A percentile compares a stretch with the other conserved stretches of the same genome.
Conservation (phyloP, 768 basidiomycete species). For the Tephrocybe sp. region DNA sequence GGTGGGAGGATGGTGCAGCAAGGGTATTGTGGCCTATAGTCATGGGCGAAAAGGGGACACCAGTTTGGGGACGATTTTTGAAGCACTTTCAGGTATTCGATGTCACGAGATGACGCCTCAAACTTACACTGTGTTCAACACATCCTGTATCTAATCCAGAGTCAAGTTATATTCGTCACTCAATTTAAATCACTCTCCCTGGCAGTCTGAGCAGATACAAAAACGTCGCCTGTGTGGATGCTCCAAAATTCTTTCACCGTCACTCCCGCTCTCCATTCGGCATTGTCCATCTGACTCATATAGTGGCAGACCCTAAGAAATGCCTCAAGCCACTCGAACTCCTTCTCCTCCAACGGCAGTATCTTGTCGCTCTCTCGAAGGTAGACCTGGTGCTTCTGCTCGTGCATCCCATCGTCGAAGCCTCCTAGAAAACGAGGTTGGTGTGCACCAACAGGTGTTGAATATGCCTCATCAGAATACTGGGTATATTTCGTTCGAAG, state of each 20-base stretch:
- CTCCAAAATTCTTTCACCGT: conserved; percentile 23
- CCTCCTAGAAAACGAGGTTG: conserved; percentile 14
- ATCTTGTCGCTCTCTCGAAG: not conserved
- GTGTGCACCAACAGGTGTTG: conserved; percentile 2
- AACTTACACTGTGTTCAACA: not conserved
- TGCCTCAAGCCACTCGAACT: conserved; percentile 24
- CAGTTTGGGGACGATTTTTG: conserved; percentile 32
- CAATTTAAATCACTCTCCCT: too few species aligned
- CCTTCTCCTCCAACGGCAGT: conserved; percentile 12
- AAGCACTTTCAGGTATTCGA: conserved; percentile 29
- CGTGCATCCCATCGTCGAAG: not conserved
- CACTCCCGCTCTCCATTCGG: conserved; percentile 17
- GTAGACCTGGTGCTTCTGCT: not conserved
- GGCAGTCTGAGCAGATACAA: not conserved
- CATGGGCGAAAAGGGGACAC: conserved; percentile 25
- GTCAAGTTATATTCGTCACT: not conserved
- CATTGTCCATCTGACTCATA: conserved; percentile 19
- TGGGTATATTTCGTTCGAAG: conserved; percentile 16
- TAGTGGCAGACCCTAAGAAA: conserved; percentile 21
- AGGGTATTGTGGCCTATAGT: conserved; percentile 31
- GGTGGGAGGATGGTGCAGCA: conserved; percentile 32
- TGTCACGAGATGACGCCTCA: conserved; percentile 12
- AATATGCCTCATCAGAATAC: conserved; percentile 4
- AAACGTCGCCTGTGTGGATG: not conserved
- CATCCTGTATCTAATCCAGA: not conserved